phyloP scores from a whole-genome alignment of 345 rosid genomes.

The Tarenaya hassleriana region DNA sequence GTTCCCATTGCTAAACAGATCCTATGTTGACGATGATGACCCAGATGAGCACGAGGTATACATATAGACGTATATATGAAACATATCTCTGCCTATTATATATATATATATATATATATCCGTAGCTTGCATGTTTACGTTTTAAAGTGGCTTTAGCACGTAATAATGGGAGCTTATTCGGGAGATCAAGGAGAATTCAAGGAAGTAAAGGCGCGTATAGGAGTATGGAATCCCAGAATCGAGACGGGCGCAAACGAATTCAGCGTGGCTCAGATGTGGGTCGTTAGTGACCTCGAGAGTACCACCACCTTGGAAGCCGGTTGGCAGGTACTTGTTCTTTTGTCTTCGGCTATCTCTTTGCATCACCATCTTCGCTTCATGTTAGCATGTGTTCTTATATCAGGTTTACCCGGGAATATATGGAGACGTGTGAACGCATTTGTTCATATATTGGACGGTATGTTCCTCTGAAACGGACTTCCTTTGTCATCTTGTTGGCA shows the following conservation, averaged over 20 bases:
- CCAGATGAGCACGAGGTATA: neutral
- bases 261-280: conserved; percentile 63
- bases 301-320: conserved; percentile 52
- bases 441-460: no score
- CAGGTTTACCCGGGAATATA: no score
- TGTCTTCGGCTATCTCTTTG: no score
- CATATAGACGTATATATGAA: no score
- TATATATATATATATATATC: no score
- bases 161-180: conserved; percentile 37
- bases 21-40: neutral
- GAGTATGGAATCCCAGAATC: conserved; percentile 58
- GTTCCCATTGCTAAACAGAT: neutral
- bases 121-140: conserved; percentile 3
- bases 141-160: conserved; percentile 34
- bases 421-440: no score
- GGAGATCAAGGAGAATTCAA: conserved; percentile 40
- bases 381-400: no score
- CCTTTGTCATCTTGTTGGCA: no score
- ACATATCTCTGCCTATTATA: no score
- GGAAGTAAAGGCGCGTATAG: conserved; percentile 50
- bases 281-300: conserved; percentile 51
- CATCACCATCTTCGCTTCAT: no score
- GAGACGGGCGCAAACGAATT: conserved; percentile 49
- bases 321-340: conserved; percentile 41
- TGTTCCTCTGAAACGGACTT: no score